Base-by-base conservation (phyloP, 768 basidiomycete genomes). In the Termitomyces sp. region DNA sequence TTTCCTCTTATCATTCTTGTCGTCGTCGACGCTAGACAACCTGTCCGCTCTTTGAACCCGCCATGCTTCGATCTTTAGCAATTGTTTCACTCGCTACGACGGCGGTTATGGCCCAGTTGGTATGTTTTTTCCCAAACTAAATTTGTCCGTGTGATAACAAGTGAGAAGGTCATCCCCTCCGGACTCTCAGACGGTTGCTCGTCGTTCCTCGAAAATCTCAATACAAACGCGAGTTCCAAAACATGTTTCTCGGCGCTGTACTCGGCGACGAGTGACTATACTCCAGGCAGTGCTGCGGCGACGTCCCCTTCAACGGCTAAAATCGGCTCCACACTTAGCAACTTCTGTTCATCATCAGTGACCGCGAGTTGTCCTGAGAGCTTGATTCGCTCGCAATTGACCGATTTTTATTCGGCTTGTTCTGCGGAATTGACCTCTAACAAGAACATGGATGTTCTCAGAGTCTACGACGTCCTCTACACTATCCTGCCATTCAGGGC, bases 401-500 rank as follows among this genome's bases (percentile, higher is more conserved):
- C 81, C 52, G 56, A 74, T 8, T 97, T 98, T 73, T 85, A 86
- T 69, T 64, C 79, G 9, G 77, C 80, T 11, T 99, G 96, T 78
- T 56, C 73, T 1, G 56, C 66, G 19, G 96, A 98, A 74, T 74
- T 99, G 62, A 83, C 82, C 3, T 72, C 78, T 10, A 65, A 55
- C 48, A 66, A 73, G 47, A 80, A 79, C 60, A 1, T 45, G 0
- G 67, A 75, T 26, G 88, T 97, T 46, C 68, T 82, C 68, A 63
- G 70, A 28, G 71, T 81, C 1, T 99, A 98, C 73, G 95, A 98
- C 67, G 74, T 84, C 31, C 73, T 98, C 30, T 99, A 92, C 74
- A 61, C 78, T 57, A 60, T 95, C 45, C 59, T 67, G 11, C 93
- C 94, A 8, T 67, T 96, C 67, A 73, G 73, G 59, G 62, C 68